Conservation (phyloP, 495 filamentous ascomycete genomes). For the Usnea hakonensis region DNA sequence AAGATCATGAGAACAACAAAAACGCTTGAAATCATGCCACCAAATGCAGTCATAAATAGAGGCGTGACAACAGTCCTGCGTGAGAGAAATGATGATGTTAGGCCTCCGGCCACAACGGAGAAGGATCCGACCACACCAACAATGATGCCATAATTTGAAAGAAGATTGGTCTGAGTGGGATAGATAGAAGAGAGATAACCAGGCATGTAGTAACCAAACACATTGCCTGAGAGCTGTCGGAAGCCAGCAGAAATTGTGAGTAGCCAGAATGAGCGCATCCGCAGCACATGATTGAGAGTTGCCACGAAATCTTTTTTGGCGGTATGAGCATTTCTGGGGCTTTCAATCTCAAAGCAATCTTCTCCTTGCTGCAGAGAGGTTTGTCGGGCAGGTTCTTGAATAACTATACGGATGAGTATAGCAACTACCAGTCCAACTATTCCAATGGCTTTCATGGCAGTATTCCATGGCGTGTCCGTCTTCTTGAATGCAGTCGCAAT, state of each 20-base stretch:
- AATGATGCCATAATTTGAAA: constrained; percentile 29
- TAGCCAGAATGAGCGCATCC: constrained; percentile 30
- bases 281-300: constrained; percentile 25
- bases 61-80: constrained; percentile 21
- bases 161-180: constrained; percentile 17
- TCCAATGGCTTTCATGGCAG: constrained; percentile 27
- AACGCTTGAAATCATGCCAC: constrained; percentile 31
- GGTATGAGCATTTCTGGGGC: constrained; percentile 5
- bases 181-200: constrained; percentile 26
- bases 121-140: constrained; percentile 30
- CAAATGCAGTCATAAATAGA: constrained; percentile 27
- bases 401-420: constrained; percentile 23
- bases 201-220: constrained; percentile 33
- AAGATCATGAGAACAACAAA: constrained; percentile 30
- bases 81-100: constrained; percentile 24
- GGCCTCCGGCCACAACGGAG: constrained; percentile 26
- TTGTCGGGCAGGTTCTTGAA: constrained; percentile 24
- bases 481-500: constrained; percentile 26
- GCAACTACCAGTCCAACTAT: constrained; percentile 28
- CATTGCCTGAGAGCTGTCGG: constrained; percentile 26
- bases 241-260: constrained; percentile 23
- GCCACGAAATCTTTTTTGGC: constrained; percentile 15
- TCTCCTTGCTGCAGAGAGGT: constrained; percentile 12
- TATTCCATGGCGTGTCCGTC: constrained; percentile 24
- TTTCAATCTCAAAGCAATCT: background rate